A percentile compares a stretch with the other conserved stretches of the same genome.
phyloP scores from a whole-genome alignment of 176 grass and related monocot genomes.

The Coix lacrymajobi region DNA sequence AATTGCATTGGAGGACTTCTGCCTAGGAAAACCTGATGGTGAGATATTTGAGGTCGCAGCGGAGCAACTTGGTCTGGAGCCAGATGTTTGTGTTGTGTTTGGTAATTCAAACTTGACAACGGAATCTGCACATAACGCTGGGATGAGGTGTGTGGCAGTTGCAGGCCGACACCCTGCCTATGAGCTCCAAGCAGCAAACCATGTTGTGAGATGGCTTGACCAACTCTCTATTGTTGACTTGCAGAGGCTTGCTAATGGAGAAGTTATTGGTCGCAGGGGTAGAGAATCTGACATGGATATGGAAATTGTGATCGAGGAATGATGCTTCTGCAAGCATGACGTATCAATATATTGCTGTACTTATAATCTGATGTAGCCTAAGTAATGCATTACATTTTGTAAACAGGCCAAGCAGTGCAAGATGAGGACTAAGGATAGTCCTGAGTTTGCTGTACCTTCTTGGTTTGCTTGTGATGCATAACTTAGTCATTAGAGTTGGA shows the following conservation, averaged over 20 bases:
- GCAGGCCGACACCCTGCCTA: constrained; percentile 51
- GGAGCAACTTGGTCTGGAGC: constrained; percentile 47
- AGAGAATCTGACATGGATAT: constrained; percentile 58
- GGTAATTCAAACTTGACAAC: constrained; percentile 54
- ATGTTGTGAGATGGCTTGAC: constrained; percentile 84
- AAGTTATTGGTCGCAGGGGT: constrained; percentile 42
- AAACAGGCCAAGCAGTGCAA: constrained; percentile 13
- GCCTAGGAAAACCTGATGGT: constrained; percentile 55
- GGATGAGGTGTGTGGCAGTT: constrained; percentile 79
- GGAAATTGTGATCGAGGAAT: constrained; percentile 68
- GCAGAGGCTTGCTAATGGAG: constrained; percentile 35
- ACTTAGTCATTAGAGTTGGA: constrained; percentile 18
- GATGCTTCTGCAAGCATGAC: constrained; percentile 11
- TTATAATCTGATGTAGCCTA: constrained; percentile 16
- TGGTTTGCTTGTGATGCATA: constrained; percentile 33
- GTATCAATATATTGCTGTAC: background rate
- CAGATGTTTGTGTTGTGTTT: constrained; percentile 67
- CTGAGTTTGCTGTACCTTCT: constrained; percentile 1
- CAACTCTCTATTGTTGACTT: constrained; percentile 66
- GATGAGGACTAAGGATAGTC: background rate
- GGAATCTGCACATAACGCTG: constrained; percentile 47
- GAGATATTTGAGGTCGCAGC: constrained; percentile 70
- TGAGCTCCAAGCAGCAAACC: constrained; percentile 62
- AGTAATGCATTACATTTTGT: constrained; percentile 32
- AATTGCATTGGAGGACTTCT: constrained; percentile 56